These are phyloP conservation scores for Colletotrichum higginsianum DNA, from an alignment of 2,329 filamentous ascomycete genomes.

Conservation along the genomic window DNA sequence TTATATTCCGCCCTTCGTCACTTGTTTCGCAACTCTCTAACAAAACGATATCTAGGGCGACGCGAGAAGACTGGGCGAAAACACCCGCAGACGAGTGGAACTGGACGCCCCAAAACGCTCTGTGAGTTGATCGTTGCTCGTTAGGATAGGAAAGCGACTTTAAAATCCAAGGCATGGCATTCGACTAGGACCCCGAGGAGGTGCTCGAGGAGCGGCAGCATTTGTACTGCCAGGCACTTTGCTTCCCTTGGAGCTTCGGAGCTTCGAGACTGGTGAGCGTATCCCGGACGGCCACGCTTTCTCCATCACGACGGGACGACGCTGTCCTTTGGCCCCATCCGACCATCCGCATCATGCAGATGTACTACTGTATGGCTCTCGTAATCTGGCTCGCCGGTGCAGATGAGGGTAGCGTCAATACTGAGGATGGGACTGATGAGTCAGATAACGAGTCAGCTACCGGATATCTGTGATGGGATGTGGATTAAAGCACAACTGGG, in stretches of 20 bases:
- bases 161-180: not conserved
- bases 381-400: not conserved
- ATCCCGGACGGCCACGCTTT: not conserved
- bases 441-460: no score
- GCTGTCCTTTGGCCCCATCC: not conserved
- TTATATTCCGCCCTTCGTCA: not conserved
- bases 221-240: not conserved
- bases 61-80: not conserved
- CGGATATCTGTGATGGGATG: no score
- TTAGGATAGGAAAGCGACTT: not conserved
- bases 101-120: not conserved
- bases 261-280: not conserved
- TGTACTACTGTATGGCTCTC: not conserved
- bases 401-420: not conserved
- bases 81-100: not conserved
- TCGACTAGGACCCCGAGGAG: not conserved
- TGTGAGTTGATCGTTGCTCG: not conserved
- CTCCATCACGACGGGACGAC: not conserved
- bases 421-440: no score
- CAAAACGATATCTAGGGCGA: not conserved
- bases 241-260: not conserved
- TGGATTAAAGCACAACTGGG: no score
- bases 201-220: not conserved
- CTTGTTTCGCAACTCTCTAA: not conserved
- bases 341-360: not conserved